These are phyloP conservation scores for Cryphonectria nitschkei DNA, from an alignment of 2,329 filamentous ascomycete species.

Conservation along the genomic window DNA sequence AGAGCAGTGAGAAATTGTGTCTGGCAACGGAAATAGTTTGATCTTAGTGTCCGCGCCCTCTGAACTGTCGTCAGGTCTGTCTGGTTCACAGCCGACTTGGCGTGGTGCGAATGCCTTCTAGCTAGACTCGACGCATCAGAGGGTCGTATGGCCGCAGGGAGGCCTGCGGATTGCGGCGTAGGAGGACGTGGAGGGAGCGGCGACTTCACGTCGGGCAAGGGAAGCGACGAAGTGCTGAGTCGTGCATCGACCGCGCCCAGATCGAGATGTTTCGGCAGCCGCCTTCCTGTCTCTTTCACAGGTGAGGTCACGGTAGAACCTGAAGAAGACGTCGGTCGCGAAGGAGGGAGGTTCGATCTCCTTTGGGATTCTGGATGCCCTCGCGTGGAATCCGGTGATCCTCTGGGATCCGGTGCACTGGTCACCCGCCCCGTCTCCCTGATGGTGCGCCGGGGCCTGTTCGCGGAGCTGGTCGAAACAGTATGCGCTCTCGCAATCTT, in stretches of 20 bases:
- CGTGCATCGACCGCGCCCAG: conserved; percentile 61
- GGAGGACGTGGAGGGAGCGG: conserved; percentile 57
- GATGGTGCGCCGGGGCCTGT: conserved; percentile 50
- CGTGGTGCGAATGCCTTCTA: conserved; percentile 64
- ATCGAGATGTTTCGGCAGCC: conserved; percentile 53
- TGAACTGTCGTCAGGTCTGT: conserved; percentile 67
- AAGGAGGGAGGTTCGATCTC: conserved; percentile 31
- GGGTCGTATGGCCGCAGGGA: conserved; percentile 41
- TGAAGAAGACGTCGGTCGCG: conserved; percentile 33
- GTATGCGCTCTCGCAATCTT: conserved; percentile 66
- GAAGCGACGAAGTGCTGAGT: conserved; percentile 69
- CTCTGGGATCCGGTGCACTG: conserved; percentile 48
- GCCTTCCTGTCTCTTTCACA: conserved; percentile 42
- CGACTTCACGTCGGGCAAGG: conserved; percentile 63
- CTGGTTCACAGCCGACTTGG: conserved; percentile 60
- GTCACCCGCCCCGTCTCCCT: conserved; percentile 52
- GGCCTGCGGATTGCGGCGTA: conserved; percentile 61
- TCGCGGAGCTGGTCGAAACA: conserved; percentile 51
- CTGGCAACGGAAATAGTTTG: conserved; percentile 83
- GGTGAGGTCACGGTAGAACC: conserved; percentile 37
- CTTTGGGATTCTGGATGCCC: conserved; percentile 25
- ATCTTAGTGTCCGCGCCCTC: conserved; percentile 72
- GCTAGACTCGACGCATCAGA: conserved; percentile 48
- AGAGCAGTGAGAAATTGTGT: conserved; percentile 80
- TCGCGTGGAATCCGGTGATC: conserved; percentile 27